A percentile compares a stretch with the other conserved stretches of the same genome.
These are phyloP conservation scores for Cryptococcus sp. DNA, from an alignment of 1,284 basidiomycete genomes.

Conservation along the genomic window DNA sequence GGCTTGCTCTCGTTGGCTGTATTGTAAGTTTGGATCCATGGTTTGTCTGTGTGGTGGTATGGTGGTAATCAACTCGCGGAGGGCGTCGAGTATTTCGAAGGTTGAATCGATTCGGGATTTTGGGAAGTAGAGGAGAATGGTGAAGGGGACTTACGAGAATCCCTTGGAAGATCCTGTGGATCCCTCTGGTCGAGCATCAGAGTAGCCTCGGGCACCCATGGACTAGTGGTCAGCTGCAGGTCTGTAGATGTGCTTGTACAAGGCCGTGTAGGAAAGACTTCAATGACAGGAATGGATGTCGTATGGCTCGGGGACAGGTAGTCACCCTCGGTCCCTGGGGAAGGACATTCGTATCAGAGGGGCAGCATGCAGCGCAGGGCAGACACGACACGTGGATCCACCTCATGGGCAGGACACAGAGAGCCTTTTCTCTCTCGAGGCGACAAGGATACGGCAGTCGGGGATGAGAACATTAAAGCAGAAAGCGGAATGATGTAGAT, in stretches of 20 bases:
- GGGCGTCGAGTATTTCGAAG: too few species aligned
- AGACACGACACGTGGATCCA: background rate
- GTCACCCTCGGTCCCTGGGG: background rate
- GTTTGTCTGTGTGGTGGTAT: too few species aligned
- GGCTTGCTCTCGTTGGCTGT: slow-evolving; percentile 42
- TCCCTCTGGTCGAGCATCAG: slow-evolving; percentile 33
- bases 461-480: too few species aligned
- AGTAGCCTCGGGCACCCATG: slow-evolving; percentile 34
- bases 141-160: slow-evolving; percentile 34
- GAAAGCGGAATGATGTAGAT: too few species aligned
- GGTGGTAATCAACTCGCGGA: too few species aligned
- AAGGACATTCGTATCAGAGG: background rate
- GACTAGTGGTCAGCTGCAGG: slow-evolving; percentile 9
- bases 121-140: background rate
- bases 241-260: background rate
- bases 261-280: too few species aligned
- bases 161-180: slow-evolving; percentile 39
- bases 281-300: too few species aligned
- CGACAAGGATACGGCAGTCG: too few species aligned
- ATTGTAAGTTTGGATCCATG: background rate
- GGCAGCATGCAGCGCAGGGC: background rate
- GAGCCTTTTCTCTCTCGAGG: too few species aligned
- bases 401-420: too few species aligned
- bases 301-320: background rate
- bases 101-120: too few species aligned